Conservation (phyloP, 2,329 filamentous ascomycete species). For the Diaporthe longicolla region DNA sequence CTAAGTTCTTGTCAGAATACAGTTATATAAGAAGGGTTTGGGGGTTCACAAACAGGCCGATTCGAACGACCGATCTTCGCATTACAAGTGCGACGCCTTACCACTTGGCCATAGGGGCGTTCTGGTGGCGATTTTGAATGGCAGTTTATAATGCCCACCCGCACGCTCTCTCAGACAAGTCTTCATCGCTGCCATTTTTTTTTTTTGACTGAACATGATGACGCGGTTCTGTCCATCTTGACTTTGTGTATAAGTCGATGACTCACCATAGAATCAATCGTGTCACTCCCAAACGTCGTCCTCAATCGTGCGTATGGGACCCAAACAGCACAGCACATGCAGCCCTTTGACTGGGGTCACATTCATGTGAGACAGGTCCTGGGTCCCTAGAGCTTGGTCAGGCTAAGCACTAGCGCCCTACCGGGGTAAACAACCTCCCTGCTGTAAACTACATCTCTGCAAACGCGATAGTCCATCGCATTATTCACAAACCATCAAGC, state of each 20-base stretch:
- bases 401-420: no score
- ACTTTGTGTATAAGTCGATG: not conserved
- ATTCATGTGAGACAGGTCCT: not conserved
- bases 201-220: not conserved
- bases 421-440: no score
- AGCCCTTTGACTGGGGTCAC: no score
- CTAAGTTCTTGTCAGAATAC: not conserved
- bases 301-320: not conserved
- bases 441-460: not conserved
- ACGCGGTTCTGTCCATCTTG: not conserved
- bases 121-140: not conserved
- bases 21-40: not conserved
- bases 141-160: no score
- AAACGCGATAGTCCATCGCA: not conserved
- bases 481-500: not conserved
- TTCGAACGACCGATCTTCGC: slow-evolving; percentile 26
- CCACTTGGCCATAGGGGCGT: slow-evolving; percentile 7
- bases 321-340: no score
- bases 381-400: no score
- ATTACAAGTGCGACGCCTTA: slow-evolving; percentile 26
- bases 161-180: no score
- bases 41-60: not conserved
- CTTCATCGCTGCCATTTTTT: no score
- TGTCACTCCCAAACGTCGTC: not conserved
- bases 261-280: not conserved